Evolutionary conservation across 2,329 filamentous ascomycete species (phyloP).

Genomic region (Neofusicoccum sp.): DNA sequence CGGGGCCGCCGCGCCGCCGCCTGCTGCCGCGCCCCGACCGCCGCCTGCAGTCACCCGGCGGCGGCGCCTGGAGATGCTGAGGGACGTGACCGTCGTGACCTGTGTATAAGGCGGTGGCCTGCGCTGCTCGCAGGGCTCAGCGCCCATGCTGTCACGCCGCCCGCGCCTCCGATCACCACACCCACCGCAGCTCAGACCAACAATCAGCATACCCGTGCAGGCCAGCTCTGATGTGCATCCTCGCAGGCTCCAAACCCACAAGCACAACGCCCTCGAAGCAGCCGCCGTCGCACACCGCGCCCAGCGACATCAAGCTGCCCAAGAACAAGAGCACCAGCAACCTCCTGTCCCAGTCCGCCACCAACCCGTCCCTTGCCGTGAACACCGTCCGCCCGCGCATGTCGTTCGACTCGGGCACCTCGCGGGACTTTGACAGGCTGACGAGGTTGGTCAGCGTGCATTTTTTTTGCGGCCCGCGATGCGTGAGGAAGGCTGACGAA

Average conservation of each 20-base stretch:
- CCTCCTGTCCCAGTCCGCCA: slow-evolving; percentile 38
- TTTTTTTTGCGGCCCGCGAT: background rate
- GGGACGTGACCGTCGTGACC: slow-evolving; percentile 16
- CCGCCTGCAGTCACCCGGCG: slow-evolving; percentile 5
- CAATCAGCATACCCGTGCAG: too few species aligned
- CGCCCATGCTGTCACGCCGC: slow-evolving; percentile 9
- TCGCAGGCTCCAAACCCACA: slow-evolving; percentile 18
- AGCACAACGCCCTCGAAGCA: slow-evolving; percentile 10
- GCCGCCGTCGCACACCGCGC: background rate
- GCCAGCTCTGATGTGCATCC: slow-evolving; percentile 17
- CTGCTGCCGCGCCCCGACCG: slow-evolving; percentile 2
- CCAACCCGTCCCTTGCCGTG: slow-evolving; percentile 39
- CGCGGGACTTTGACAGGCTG: slow-evolving; percentile 56
- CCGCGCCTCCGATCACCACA: slow-evolving; percentile 16
- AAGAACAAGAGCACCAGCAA: slow-evolving; percentile 53
- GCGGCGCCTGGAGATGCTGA: background rate
- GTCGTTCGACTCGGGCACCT: slow-evolving; percentile 71
- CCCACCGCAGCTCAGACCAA: slow-evolving; percentile 15
- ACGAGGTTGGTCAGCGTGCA: slow-evolving; percentile 61
- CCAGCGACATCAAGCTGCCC: slow-evolving; percentile 38
- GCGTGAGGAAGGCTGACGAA: background rate
- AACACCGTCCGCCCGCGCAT: slow-evolving; percentile 66
- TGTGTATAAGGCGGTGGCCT: background rate
- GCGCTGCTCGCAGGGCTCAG: background rate
- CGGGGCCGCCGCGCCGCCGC: background rate